Evolutionary conservation across 192 early-diverging fungal species (phyloP), one percentile per base, ranked within the genome.

Genomic region (Allomyces macrogynus): DNA sequence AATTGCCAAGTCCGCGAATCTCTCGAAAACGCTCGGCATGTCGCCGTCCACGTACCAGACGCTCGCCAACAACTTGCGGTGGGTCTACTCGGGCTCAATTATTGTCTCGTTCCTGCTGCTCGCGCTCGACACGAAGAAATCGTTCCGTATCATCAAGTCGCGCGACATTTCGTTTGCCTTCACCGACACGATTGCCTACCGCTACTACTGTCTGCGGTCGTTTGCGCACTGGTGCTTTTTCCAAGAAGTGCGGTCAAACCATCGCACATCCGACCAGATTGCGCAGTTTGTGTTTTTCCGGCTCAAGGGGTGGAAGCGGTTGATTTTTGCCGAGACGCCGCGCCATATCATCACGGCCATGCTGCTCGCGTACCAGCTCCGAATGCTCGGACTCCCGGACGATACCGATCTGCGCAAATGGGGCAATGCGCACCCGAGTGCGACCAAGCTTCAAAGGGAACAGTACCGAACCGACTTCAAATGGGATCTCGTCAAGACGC

Each of bases 221-320:
- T 91, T 89, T 70, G 69, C 83, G 14, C 83, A 91, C 75, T 93
- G 80, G 66, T 93, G 90, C 73, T 78, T 93, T 57, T 93, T 93
- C 69, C 61, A 70, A 5, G 76, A 85, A 54, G 85, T 93, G 63
- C 74, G 89, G 60, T 74, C 78, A 60, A 80, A 82, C 3, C 79
- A 71, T n/a, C 86, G 78, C 72, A 63, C 65, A 10, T 76, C 76
- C 23, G 90, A 93, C 62, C 69, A 78, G 2, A 24, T 91, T 3
- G 87, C 89, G 9, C 91, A 90, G 68, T 91, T 80, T 74, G 84
- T 88, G n/a, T 93, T 87, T 67, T 91, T 91, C 71, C 76, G 78
- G n/a, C 84, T 91, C 65, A 83, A 86, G 73, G 84, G 84, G 43
- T 91, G 90, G 90, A 91, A 88, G 65, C 83, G 88, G 23, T 71